phyloP scores from a whole-genome alignment of 2,329 filamentous ascomycete genomes.

The Onygenales sp. region DNA sequence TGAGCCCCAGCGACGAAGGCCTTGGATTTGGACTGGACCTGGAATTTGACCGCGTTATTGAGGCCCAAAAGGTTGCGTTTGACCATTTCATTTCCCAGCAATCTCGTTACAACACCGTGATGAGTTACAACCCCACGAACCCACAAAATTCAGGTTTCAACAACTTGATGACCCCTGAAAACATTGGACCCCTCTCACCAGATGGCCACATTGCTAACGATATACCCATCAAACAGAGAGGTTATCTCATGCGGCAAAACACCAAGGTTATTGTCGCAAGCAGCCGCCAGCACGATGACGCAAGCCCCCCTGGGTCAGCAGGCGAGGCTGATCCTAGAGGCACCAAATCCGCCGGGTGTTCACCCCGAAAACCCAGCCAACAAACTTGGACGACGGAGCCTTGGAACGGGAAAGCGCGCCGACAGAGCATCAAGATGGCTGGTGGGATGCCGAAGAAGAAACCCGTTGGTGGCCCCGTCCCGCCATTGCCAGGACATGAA shows the following conservation, averaged over 20 bases:
- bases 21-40: conserved; percentile 78
- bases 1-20: conserved; percentile 56
- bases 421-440: conserved; percentile 52
- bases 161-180: conserved; percentile 6
- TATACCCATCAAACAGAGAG: conserved; percentile 65
- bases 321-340: conserved; percentile 27
- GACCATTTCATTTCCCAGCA: conserved; percentile 33
- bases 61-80: conserved; percentile 86
- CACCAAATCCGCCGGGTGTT: conserved; percentile 56
- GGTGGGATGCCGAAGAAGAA: conserved; percentile 53
- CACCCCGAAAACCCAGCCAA: conserved; percentile 68
- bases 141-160: not conserved
- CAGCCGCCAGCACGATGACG: conserved; percentile 54
- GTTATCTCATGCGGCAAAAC: conserved; percentile 97
- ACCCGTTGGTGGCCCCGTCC: conserved; percentile 54
- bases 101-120: conserved; percentile 10
- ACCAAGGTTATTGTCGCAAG: conserved; percentile 95
- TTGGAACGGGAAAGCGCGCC: conserved; percentile 76
- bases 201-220: conserved; percentile 49
- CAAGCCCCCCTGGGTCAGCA: conserved; percentile 19
- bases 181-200: conserved; percentile 18
- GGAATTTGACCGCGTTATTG: conserved; percentile 91
- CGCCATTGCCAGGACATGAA: conserved; percentile 78
- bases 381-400: conserved; percentile 96
- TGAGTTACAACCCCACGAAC: not conserved